These are phyloP conservation scores for Scutellaria baicalensis DNA, from an alignment of 257 asterid genomes.

Conservation along the genomic window DNA sequence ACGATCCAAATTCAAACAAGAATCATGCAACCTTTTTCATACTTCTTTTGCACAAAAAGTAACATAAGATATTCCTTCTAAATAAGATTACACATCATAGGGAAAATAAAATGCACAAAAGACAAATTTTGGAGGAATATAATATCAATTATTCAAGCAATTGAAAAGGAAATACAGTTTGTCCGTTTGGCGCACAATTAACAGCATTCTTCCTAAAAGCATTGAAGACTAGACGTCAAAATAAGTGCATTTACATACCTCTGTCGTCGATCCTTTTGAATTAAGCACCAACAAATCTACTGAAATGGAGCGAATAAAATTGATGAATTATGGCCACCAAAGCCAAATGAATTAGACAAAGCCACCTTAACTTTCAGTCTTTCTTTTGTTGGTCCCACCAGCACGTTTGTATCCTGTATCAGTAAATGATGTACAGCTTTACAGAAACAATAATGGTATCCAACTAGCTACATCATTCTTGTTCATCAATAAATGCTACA, in stretches of 20 bases:
- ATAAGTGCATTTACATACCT: conserved; percentile 31
- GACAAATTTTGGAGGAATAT: too few species aligned
- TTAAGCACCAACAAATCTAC: conserved; percentile 30
- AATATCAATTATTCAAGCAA: too few species aligned
- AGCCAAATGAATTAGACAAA: conserved; percentile 84
- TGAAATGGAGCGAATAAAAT: conserved; percentile 77
- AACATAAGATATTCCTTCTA: too few species aligned
- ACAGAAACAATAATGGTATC: neutral
- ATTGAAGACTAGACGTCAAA: neutral
- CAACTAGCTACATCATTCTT: neutral
- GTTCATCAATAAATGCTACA: neutral
- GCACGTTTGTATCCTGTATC: conserved; percentile 61
- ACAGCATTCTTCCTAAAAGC: neutral
- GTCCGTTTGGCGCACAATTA: neutral
- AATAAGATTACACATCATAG: too few species aligned
- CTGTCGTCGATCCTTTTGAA: conserved; percentile 5
- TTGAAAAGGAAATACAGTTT: too few species aligned
- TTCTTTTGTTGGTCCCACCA: conserved; percentile 78
- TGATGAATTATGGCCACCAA: conserved; percentile 94
- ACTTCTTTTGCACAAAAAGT: neutral
- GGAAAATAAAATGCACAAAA: too few species aligned
- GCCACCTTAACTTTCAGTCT: conserved; percentile 71
- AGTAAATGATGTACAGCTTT: neutral
- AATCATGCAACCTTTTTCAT: neutral
- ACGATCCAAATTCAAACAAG: neutral